Base-by-base conservation (phyloP, 2,329 filamentous ascomycete genomes). In the Paracamarosporium sp. region DNA sequence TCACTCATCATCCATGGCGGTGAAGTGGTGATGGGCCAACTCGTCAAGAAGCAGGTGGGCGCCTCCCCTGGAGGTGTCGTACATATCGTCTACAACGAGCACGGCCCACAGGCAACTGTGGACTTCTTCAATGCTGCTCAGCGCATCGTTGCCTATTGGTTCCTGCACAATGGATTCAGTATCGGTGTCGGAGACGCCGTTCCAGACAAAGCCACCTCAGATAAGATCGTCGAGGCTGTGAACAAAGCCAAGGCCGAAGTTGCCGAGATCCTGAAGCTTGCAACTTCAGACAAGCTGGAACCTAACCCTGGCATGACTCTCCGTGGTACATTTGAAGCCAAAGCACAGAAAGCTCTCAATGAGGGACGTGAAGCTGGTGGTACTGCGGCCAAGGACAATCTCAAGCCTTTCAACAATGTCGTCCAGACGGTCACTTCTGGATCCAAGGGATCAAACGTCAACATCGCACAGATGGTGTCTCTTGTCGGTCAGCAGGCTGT, bases 401-500 rank as follows among this genome's bases (percentile, higher is more conserved):
- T 99, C 76, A 97, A 97, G 81, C 92, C 97, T 78, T 83, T 91
- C 70, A 99, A 99, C 84, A 97, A 98, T 71, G 94, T 94, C 50
- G 92, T 96, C 53, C 92, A 93, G 73, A 99, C 98, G 91, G 93
- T 96, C 59, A 88, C 89, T 52, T 97, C 95, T 57, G 95, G 95
- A 71, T 99, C 96, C 67, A 99, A 99, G 83, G 95, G 95, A 76
- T 98, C 95, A 2, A 94, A 92, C 12, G 98, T 99, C 83, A 99
- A 99, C 77, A 98, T 99, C 69, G 97, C 96, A 15, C 95, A 99
- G 79, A 99, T 99, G 95, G 96, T 93, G 61, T 95, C 95, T 25
- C 86, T 98, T 63, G 96, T 99, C 59, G 95, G 96, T 65, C 95
- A 99, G 76, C 96, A 99, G 76, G 96, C 96, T 64, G 93, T 99